Conservation (phyloP, 495 filamentous ascomycete genomes). For the Penicillium fimorum region DNA sequence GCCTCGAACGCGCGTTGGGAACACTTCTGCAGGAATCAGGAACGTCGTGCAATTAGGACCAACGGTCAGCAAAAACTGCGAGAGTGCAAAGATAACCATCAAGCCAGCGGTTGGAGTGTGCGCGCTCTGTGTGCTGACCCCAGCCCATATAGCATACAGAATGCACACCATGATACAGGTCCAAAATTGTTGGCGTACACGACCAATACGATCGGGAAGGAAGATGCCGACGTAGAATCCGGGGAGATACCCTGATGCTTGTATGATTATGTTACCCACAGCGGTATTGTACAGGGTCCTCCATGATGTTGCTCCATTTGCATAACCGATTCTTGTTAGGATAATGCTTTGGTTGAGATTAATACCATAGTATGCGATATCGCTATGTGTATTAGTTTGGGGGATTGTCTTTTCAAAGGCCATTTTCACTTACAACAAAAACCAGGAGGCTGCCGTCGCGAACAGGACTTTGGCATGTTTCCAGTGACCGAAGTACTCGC, state of each 20-base stretch:
- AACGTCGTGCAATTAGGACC: slow-evolving; percentile 36
- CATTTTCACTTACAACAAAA: slow-evolving; percentile 18
- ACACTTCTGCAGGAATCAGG: slow-evolving; percentile 30
- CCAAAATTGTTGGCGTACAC: slow-evolving; percentile 32
- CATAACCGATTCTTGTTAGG: slow-evolving; percentile 30
- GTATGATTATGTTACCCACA: slow-evolving; percentile 37
- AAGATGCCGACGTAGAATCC: slow-evolving; percentile 38
- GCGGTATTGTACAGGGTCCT: slow-evolving; percentile 32
- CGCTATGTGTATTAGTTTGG: slow-evolving; percentile 12
- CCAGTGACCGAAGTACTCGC: slow-evolving; percentile 22
- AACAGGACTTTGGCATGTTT: slow-evolving; percentile 23
- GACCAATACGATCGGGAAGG: slow-evolving; percentile 33
- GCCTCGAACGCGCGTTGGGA: slow-evolving; percentile 28
- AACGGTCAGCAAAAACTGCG: slow-evolving; percentile 28
- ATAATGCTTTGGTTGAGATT: slow-evolving; percentile 42
- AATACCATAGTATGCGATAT: slow-evolving; percentile 40
- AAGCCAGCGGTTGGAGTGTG: slow-evolving; percentile 31
- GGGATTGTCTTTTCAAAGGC: not conserved
- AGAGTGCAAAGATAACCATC: slow-evolving; percentile 31
- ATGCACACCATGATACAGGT: slow-evolving; percentile 27
- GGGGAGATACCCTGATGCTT: slow-evolving; percentile 34
- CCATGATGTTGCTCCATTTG: slow-evolving; percentile 31
- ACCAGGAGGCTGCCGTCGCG: slow-evolving; percentile 25
- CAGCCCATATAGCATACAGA: slow-evolving; percentile 36
- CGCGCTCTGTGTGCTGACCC: slow-evolving; percentile 23